These are phyloP conservation scores for Barnettozyma californica DNA, from an alignment of 805 yeast genomes.

Conservation along the genomic window DNA sequence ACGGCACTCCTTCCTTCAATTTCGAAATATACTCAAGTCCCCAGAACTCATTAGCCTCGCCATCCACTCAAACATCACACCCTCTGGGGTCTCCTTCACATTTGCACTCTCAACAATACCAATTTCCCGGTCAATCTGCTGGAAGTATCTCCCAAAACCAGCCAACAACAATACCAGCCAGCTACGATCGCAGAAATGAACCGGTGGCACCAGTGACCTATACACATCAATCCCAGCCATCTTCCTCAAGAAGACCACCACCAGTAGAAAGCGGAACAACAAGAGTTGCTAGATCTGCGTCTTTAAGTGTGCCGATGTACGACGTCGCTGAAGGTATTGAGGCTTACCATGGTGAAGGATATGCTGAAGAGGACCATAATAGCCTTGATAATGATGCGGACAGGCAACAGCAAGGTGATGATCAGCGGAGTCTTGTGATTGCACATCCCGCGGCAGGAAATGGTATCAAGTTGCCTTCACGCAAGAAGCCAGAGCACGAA, in stretches of 20 bases:
- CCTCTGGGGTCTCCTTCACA: constrained; percentile 6
- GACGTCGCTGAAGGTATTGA: constrained; percentile 6
- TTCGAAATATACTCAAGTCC: constrained; percentile 7
- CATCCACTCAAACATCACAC: not conserved
- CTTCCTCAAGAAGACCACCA: constrained; percentile 32
- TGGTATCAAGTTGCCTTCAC: not conserved
- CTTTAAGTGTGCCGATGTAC: constrained; percentile 21
- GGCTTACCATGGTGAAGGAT: not conserved
- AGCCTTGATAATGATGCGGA: not conserved
- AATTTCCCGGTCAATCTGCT: constrained; percentile 2
- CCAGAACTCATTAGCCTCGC: not conserved
- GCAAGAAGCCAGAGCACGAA: constrained; percentile 26
- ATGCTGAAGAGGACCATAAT: not conserved
- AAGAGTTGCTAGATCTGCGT: constrained; percentile 33
- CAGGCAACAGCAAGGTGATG: not conserved
- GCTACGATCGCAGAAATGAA: constrained; percentile 37
- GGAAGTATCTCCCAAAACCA: constrained; percentile 3
- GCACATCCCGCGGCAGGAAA: not conserved
- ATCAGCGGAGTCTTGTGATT: not conserved
- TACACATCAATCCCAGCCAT: constrained; percentile 10
- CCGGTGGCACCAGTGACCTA: constrained; percentile 29
- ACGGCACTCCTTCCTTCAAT: constrained; percentile 20
- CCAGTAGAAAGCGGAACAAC: constrained; percentile 30
- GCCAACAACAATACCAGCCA: not conserved
- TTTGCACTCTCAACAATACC: constrained; percentile 4